Conservation (phyloP, 2,329 filamentous ascomycete species). For the Ceratocystis colombiana region DNA sequence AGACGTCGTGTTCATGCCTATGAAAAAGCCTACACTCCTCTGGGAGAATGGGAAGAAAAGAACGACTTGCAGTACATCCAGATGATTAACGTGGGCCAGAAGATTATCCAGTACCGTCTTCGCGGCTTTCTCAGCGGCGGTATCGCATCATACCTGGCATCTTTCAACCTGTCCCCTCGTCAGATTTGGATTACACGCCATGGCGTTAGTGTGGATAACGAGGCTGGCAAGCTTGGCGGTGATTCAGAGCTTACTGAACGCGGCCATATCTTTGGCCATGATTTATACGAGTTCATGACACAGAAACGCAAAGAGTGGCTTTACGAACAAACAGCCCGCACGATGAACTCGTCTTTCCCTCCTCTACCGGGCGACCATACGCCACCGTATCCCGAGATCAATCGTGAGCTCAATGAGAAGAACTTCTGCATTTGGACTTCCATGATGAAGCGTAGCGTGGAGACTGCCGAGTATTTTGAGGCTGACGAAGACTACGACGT, state of each 20-base stretch:
- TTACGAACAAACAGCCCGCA: constrained; percentile 67
- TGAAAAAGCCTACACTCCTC: constrained; percentile 82
- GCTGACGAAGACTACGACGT: constrained; percentile 87
- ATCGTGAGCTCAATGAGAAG: constrained; percentile 61
- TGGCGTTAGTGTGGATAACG: constrained; percentile 82
- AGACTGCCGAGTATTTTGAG: constrained; percentile 83
- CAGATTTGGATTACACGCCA: constrained; percentile 98
- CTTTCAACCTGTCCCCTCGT: constrained; percentile 88
- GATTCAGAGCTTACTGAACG: constrained; percentile 75
- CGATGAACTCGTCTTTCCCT: constrained; percentile 70
- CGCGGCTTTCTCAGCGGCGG: constrained; percentile 85
- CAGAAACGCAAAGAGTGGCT: constrained; percentile 73
- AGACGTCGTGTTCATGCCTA: constrained; percentile 86
- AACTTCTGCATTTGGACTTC: constrained; percentile 98
- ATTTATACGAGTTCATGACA: constrained; percentile 75
- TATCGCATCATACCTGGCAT: constrained; percentile 88
- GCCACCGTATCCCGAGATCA: constrained; percentile 82
- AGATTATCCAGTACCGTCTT: constrained; percentile 81
- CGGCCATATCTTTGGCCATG: constrained; percentile 66
- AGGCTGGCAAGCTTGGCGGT: constrained; percentile 78
- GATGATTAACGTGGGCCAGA: constrained; percentile 95
- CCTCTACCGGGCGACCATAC: constrained; percentile 84
- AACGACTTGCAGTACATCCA: constrained; percentile 90
- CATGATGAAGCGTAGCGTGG: constrained; percentile 82
- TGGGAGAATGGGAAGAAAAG: constrained; percentile 84